Evolutionary conservation across 2,329 filamentous ascomycete species (phyloP).

Genomic region (Geosmithia morbida): DNA sequence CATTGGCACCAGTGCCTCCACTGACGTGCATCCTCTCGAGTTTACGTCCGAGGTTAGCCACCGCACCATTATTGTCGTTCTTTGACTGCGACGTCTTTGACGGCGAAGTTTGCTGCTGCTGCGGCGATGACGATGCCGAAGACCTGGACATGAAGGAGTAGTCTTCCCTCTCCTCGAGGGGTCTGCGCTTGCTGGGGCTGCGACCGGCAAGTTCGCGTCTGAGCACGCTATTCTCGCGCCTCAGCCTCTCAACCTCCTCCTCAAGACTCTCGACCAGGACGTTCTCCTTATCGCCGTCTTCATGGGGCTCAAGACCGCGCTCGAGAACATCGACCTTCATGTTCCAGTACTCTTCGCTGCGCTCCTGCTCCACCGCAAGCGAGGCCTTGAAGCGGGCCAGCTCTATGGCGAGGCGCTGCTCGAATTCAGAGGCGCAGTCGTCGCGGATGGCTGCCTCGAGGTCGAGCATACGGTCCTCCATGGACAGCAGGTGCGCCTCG

Average conservation of each 20-base stretch:
- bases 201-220: conserved; percentile 49
- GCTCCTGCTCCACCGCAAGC: conserved; percentile 65
- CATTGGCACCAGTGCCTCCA: conserved; percentile 7
- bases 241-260: conserved; percentile 55
- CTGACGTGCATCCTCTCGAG: conserved; percentile 36
- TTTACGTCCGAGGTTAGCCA: conserved; percentile 26
- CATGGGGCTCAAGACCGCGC: conserved; percentile 26
- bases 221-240: conserved; percentile 48
- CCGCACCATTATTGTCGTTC: conserved; percentile 9
- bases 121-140: conserved; percentile 5
- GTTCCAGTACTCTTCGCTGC: conserved; percentile 74
- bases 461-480: conserved; percentile 49
- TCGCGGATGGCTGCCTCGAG: conserved; percentile 78
- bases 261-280: conserved; percentile 48
- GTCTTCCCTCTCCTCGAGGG: conserved; percentile 39
- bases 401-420: conserved; percentile 59
- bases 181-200: conserved; percentile 47
- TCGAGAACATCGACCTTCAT: conserved; percentile 61
- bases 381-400: conserved; percentile 68
- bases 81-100: conserved; percentile 3
- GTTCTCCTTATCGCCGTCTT: conserved; percentile 48
- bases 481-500: conserved; percentile 58
- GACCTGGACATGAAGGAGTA: conserved; percentile 7
- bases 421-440: conserved; percentile 79
- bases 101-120: conserved; percentile 2